phyloP scores from a whole-genome alignment of 306 rosid species.

The Cyamopsis tetragonoloba region DNA sequence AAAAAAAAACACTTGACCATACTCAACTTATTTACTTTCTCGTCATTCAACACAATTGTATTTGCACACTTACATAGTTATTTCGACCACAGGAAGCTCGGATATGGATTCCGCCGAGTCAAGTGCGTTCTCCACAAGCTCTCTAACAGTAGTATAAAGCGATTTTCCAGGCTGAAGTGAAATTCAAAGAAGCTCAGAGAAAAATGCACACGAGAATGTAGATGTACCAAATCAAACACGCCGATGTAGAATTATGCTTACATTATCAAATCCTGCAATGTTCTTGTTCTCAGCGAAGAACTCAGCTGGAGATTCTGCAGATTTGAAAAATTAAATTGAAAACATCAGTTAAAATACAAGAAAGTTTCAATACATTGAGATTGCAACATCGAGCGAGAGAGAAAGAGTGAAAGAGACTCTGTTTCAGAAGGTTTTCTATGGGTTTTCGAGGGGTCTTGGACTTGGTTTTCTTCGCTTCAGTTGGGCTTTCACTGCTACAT shows the following conservation, averaged over 20 bases:
- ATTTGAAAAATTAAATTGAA: neutral
- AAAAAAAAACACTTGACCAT: neutral
- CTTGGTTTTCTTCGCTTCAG: constrained; percentile 59
- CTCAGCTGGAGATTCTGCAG: constrained; percentile 91
- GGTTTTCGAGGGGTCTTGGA: constrained; percentile 66
- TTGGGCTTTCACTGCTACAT: constrained; percentile 42
- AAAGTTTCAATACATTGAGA: neutral
- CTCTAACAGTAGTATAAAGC: constrained; percentile 91
- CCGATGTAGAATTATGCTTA: constrained; percentile 13
- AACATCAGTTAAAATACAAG: neutral
- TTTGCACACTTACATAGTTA: constrained; percentile 61
- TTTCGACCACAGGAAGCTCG: constrained; percentile 87
- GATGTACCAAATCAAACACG: neutral
- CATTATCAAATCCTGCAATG: constrained; percentile 95
- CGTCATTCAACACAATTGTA: neutral
- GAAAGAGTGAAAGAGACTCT: constrained; percentile 51
- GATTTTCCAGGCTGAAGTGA: constrained; percentile 77
- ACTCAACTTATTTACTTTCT: neutral
- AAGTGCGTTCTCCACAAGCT: constrained; percentile 83
- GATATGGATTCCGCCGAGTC: constrained; percentile 92
- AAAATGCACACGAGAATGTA: neutral
- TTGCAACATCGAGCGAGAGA: neutral
- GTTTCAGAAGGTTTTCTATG: constrained; percentile 74
- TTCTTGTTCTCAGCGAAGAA: constrained; percentile 95
- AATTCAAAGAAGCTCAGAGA: constrained; percentile 30